Base-by-base conservation (phyloP, 2,329 filamentous ascomycete genomes). In the Rhynchosporium graminicola region DNA sequence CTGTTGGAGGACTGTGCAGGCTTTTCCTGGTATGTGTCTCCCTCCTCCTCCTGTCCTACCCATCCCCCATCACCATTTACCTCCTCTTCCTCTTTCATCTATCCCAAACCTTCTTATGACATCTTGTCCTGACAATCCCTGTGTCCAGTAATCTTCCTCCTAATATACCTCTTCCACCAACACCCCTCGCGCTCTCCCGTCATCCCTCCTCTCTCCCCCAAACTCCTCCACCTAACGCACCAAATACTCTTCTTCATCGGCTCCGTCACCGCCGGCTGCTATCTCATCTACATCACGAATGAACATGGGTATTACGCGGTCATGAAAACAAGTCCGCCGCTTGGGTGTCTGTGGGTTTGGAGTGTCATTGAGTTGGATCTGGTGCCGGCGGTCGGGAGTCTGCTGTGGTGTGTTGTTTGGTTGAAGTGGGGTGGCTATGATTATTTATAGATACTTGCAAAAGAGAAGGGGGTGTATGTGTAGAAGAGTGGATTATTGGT, bases 271-370 rank as follows among this genome's bases (percentile, higher is more conserved):
- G 79, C 85, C 0, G 95, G 95, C 1, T 91, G 87, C 76, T 93
- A 92, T 75, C 80, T 97, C 65, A 87, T 98, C 55, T 81, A 90
- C 68, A 86, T 93, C 59, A 92, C 90, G 31, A 98, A 97, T 72
- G 82, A 80, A 36, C 85, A 87, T 67, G 86, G 88, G 4, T 98
- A 97, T 72, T 86, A 96, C 69, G 89, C 90, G 6, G 87, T 96
- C 26, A 93, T 98, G 91, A 96, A 97, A 79, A 87, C 86, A 66
- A 90, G 92, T 0, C 95, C 95, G n/a, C 87, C 92, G 4, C 75
- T 97, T 13, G 95, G 92, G 0, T 94, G 91, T 46, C 76, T 98
- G 20, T 98, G 94, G 93, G 83, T 98, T 4, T 98, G 94, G 92
- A 87, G 89, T 38, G 88, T 98, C 28, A 82, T 98, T 52, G 95